Percentiles rank a stretch among this genome's conserved stretches.
These are phyloP conservation scores for Sextonia rubra DNA, from an alignment of 164 flowering plant species.

Conservation along the genomic window DNA sequence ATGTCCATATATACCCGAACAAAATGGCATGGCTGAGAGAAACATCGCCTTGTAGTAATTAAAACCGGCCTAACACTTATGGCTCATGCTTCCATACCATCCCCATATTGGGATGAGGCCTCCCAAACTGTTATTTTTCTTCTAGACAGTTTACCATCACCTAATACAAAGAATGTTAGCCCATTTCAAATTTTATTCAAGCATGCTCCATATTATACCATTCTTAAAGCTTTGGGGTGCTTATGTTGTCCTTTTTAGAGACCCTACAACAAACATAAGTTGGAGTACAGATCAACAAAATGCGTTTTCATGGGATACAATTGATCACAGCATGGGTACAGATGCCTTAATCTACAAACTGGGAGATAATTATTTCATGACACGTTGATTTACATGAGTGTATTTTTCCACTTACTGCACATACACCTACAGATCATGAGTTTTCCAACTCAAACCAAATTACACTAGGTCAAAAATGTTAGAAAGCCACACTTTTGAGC, in stretches of 20 bases:
- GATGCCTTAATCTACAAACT: background rate
- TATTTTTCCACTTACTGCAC: background rate
- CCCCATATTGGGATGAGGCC: no score
- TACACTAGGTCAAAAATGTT: no score
- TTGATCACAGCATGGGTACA: background rate
- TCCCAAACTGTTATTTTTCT: no score
- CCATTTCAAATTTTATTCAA: background rate
- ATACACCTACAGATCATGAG: background rate
- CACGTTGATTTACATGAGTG: no score
- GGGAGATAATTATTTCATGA: background rate
- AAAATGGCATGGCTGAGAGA: background rate
- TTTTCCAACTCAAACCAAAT: no score
- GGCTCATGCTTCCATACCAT: no score
- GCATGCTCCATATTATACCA: background rate
- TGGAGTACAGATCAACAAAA: background rate
- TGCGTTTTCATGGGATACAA: background rate
- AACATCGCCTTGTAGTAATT: background rate
- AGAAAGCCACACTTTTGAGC: no score
- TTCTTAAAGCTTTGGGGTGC: no score
- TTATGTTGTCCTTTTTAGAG: background rate
- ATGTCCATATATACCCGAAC: background rate
- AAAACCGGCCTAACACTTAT: no score
- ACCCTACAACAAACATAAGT: background rate
- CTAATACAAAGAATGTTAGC: background rate
- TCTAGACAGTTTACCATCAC: no score